Evolutionary conservation across 441 rosid species (phyloP), one percentile per base, ranked within the genome.

Genomic region (Pelargonium australe): DNA sequence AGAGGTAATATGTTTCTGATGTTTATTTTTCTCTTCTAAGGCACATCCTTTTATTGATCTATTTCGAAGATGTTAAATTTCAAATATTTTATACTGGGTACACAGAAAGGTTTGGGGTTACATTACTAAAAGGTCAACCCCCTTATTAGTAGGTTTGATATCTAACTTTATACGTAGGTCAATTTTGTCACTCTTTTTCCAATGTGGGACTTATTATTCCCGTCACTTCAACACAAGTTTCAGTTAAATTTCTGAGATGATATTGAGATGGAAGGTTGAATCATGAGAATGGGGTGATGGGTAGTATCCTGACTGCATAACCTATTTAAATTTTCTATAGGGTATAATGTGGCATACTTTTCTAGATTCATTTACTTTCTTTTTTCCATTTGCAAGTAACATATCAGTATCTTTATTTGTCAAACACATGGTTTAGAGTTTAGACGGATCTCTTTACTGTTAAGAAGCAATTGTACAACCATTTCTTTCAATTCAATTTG

Each of bases 1-100:
- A 83, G 99, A 95, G 98, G 99, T 90, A 80, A 69, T 55, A 43
- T 57, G 73, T 68, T 69, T 67, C 62, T 74, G 53, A 55, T 47
- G 61, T 7, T 16, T 55, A 0, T 55, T 55, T 55, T 16, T 53
- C 0, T 13, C 19, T 14, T 55, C 53, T 47, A 47, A 55, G 61
- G 16, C 10, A 14, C 23, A 55, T 16, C 57, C 57, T 51, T 20
- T 51, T 20, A 55, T 16, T 55, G 61, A 55, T 14, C 61, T 47
- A 12, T 47, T 11, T 12, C 53, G 4, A 47, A 13, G 53, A 47
- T 47, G 53, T 47, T 47, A 47, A 47, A 47, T 13, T 13, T 47
- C 11, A 41, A 41, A 1, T 41, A 41, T 41, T 41, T 41, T 41
- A 41, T 41, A 41, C 11, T 41, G 45, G 45, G 45, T 41, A 41